Conservation (phyloP, 768 basidiomycete species). For the Termitomyces sp. region DNA sequence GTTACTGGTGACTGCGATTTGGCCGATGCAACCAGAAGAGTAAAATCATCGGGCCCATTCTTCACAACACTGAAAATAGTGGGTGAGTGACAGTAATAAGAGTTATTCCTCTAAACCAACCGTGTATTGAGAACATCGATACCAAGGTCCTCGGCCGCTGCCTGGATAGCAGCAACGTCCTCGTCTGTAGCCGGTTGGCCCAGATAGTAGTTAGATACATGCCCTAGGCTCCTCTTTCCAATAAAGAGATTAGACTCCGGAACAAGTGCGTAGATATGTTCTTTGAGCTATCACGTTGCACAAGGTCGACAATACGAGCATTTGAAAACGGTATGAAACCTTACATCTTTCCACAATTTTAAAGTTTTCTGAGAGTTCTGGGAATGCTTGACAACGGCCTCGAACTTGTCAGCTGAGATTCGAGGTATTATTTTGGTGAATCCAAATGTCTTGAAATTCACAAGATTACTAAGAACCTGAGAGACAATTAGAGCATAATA, state of each 20-base stretch:
- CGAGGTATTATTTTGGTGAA: constrained; percentile 85
- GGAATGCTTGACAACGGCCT: constrained; percentile 55
- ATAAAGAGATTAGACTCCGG: constrained; percentile 70
- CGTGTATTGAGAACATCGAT: constrained; percentile 80
- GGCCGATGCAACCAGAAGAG: constrained; percentile 71
- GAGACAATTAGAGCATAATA: background rate
- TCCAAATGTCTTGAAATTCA: constrained; percentile 79
- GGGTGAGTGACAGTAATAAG: background rate
- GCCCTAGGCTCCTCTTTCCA: constrained; percentile 73
- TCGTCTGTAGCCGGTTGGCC: constrained; percentile 68
- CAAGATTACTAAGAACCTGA: constrained; percentile 54
- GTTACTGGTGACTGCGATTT: constrained; percentile 29
- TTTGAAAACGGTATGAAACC: background rate
- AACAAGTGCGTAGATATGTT: constrained; percentile 61
- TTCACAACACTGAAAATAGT: constrained; percentile 58
- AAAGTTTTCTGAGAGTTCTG: constrained; percentile 48
- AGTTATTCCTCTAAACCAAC: constrained; percentile 25
- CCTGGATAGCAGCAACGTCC: constrained; percentile 73
- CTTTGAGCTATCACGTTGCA: constrained; percentile 46
- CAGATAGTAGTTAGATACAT: constrained; percentile 82
- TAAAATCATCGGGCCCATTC: constrained; percentile 53
- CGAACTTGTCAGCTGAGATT: constrained; percentile 53
- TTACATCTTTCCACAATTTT: constrained; percentile 58
- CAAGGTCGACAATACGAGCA: background rate
- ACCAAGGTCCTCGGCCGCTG: constrained; percentile 67